Evolutionary conservation across 345 rosid genomes (phyloP), one percentile per base, ranked within the genome.

Genomic region (Jatropha curcas): DNA sequence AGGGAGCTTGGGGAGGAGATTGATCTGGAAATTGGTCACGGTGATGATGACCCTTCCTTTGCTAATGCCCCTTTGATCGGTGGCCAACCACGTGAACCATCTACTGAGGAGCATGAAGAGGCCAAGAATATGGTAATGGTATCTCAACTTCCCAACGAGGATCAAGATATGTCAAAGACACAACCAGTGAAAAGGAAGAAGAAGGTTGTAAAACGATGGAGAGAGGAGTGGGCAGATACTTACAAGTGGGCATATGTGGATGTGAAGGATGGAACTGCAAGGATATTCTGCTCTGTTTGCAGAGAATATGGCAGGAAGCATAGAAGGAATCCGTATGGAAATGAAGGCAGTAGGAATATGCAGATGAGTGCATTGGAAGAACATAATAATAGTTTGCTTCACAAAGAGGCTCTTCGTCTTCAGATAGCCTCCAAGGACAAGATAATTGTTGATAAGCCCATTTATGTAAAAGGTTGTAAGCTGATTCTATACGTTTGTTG

Each of bases 201-300:
- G 77, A 95, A 95, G 71, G 99, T 95, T 68, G 97, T 95, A 16
- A 95, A 95, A 83, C 84, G 97, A 80, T 95, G 99, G 99, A 90
- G 99, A 86, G 99, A 95, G 86, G 99, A 95, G 83, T 95, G 99
- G 99, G 98, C 99, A 62, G 99, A 93, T 77, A 95, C 99, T 4
- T 95, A 92, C 86, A 95, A 93, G 87, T 95, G 99, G 99, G 99
- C 99, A 17, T 93, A 88, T 80, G 98, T 93, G 28, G 99, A 95
- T 73, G 87, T 93, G 83, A 93, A 93, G 82, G 99, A 95, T 72
- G 98, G 98, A 81, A 95, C 98, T 2, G 86, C 98, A 0, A 88
- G 98, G 86, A 95, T 95, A 78, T 95, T 95, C 79, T 95, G 99
- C 74, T 92, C 99, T 61, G 87, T 95, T 60, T 95, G 99, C 76